A percentile compares a stretch with the other conserved stretches of the same genome.
Conservation (phyloP, 805 yeast species). For the Starmerella bombicola region DNA sequence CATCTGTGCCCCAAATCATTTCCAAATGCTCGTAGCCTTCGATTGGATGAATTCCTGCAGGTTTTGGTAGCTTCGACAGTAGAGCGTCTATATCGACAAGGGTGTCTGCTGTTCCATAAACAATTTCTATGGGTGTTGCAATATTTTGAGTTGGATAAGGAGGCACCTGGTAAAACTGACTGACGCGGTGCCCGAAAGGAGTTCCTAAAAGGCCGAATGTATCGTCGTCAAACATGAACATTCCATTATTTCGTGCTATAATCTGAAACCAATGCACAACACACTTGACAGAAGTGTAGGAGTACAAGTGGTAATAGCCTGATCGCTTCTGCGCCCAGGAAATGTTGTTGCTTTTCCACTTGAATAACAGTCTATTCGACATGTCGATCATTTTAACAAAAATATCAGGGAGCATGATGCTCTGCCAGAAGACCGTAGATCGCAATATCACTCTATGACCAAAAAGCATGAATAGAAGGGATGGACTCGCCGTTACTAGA, state of each 20-base stretch:
- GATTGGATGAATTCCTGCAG: conserved; percentile 39
- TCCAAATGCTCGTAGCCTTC: conserved; percentile 77
- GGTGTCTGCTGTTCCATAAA: conserved; percentile 73
- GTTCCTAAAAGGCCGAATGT: conserved; percentile 19
- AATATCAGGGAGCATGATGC: conserved; percentile 62
- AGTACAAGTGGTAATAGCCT: conserved; percentile 77
- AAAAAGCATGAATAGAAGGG: conserved; percentile 54
- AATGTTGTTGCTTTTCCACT: conserved; percentile 71
- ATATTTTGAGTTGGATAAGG: conserved; percentile 57
- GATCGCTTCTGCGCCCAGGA: conserved; percentile 57
- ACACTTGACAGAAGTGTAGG: conserved; percentile 81
- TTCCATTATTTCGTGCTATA: conserved; percentile 49
- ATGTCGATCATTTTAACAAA: conserved; percentile 60
- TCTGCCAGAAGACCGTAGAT: conserved; percentile 67
- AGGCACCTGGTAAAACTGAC: conserved; percentile 38
- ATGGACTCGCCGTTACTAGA: conserved; percentile 64
- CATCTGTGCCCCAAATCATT: conserved; percentile 73
- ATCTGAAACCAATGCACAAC: conserved; percentile 97
- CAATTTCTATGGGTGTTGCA: conserved; percentile 56
- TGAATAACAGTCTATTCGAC: conserved; percentile 54
- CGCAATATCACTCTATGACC: conserved; percentile 66
- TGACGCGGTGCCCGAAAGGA: conserved; percentile 14
- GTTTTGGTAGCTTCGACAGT: conserved; percentile 52
- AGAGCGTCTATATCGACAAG: conserved; percentile 76
- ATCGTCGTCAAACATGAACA: conserved; percentile 89